Conservation (phyloP, 352 stramenopile genomes). For the Pythium vanterpoolii region DNA sequence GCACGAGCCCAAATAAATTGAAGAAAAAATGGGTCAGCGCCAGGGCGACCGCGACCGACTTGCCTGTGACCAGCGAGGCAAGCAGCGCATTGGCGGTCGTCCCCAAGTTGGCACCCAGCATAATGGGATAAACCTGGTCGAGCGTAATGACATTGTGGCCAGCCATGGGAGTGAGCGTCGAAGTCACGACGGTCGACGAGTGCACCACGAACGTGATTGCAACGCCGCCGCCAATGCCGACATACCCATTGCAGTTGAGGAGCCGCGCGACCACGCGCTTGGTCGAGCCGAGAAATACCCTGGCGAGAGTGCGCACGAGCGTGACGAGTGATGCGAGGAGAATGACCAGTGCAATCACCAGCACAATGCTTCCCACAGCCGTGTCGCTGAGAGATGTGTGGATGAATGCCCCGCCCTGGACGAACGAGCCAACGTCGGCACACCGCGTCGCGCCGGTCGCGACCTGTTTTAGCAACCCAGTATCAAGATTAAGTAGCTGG, state of each 20-base stretch:
- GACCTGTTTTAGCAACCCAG: constrained; percentile 5
- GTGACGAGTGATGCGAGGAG: constrained; percentile 42
- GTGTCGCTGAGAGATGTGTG: constrained; percentile 42
- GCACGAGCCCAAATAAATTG: constrained; percentile 87
- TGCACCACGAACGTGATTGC: constrained; percentile 88
- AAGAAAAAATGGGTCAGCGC: constrained; percentile 92
- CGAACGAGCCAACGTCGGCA: constrained; percentile 39
- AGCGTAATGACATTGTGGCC: constrained; percentile 85
- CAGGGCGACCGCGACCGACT: constrained; percentile 77
- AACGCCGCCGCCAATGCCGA: constrained; percentile 84
- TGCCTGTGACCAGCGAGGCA: constrained; percentile 81
- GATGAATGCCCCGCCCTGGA: constrained; percentile 37
- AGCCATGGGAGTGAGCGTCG: constrained; percentile 84
- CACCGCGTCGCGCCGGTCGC: constrained; percentile 4
- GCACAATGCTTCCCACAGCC: constrained; percentile 43
- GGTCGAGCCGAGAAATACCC: constrained; percentile 78
- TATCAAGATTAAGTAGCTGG: constrained; percentile 17
- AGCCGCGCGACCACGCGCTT: constrained; percentile 83
- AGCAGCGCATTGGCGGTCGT: constrained; percentile 88
- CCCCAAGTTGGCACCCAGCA: constrained; percentile 91
- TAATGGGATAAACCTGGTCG: constrained; percentile 87
- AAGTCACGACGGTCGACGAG: constrained; percentile 90
- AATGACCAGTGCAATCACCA: constrained; percentile 43
- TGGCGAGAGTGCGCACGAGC: constrained; percentile 31
- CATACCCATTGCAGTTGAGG: constrained; percentile 88